phyloP scores from a whole-genome alignment of 345 rosid species.

The Pistacia integerrima region DNA sequence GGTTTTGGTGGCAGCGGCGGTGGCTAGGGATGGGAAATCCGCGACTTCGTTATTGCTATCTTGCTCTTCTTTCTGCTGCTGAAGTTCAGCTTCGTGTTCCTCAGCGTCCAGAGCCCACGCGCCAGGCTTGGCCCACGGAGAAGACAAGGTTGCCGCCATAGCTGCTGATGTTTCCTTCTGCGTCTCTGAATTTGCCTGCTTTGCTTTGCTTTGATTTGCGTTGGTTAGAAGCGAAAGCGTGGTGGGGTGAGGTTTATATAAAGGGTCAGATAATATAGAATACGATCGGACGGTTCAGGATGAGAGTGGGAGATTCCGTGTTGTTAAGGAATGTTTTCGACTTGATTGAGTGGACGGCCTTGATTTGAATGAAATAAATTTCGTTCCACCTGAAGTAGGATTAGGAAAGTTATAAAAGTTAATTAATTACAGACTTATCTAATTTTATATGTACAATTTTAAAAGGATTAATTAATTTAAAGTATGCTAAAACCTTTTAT shows the following conservation, averaged over 20 bases:
- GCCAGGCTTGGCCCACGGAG: slow-evolving; percentile 95
- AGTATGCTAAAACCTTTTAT: no score
- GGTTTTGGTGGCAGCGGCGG: slow-evolving; percentile 68
- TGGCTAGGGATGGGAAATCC: slow-evolving; percentile 69
- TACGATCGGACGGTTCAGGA: slow-evolving; percentile 48
- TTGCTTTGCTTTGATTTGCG: slow-evolving; percentile 27
- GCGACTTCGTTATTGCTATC: slow-evolving; percentile 4
- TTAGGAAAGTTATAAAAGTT: no score
- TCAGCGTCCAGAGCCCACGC: slow-evolving; percentile 96
- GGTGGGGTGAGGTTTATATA: slow-evolving; percentile 19
- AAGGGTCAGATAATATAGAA: background rate
- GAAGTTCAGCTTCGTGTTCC: slow-evolving; percentile 72
- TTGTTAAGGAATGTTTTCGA: background rate
- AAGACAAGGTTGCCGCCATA: slow-evolving; percentile 85
- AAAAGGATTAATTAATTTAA: no score
- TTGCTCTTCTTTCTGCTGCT: slow-evolving; percentile 38
- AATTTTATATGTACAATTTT: no score
- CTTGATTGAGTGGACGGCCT: background rate
- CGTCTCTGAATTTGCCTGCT: slow-evolving; percentile 16
- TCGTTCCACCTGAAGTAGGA: no score
- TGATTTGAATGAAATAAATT: background rate
- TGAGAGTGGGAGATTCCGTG: background rate
- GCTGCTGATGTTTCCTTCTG: background rate
- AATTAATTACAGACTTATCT: no score
- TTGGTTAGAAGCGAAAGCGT: slow-evolving; percentile 27